Conservation (phyloP, 2,329 filamentous ascomycete genomes). For the Rosellinia necatrix region DNA sequence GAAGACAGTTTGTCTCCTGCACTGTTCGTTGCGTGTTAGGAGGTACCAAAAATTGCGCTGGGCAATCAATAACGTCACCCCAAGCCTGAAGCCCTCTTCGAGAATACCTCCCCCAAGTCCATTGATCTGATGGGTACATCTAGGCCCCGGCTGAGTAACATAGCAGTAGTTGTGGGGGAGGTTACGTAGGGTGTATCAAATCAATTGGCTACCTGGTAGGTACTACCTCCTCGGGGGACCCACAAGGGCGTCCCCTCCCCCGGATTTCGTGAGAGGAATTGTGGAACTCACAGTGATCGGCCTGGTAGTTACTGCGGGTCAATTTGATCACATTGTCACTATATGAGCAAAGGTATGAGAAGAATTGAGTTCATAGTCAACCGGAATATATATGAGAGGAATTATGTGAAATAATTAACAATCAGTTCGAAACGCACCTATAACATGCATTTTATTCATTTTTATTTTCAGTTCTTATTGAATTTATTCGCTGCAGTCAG, state of each 20-base stretch:
- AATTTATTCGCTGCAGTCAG: too few species aligned
- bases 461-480: too few species aligned
- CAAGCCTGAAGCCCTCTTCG: constrained; percentile 10
- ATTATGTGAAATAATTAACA: too few species aligned
- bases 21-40: background rate
- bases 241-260: constrained; percentile 33
- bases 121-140: constrained; percentile 9
- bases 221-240: constrained; percentile 1
- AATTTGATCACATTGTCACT: constrained; percentile 26
- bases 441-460: too few species aligned
- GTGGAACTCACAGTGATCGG: constrained; percentile 31
- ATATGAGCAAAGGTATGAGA: constrained; percentile 1
- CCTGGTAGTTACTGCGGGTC: constrained; percentile 30
- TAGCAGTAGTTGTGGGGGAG: constrained; percentile 14
- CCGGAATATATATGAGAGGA: too few species aligned
- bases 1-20: constrained; percentile 19
- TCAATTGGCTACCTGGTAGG: constrained; percentile 27
- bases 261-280: constrained; percentile 32
- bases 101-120: background rate
- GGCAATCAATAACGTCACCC: constrained; percentile 6
- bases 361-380: too few species aligned
- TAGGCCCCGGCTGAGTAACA: background rate
- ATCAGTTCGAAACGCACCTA: too few species aligned
- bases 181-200: constrained; percentile 26
- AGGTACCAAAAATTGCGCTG: constrained; percentile 1